Percentiles rank a stretch among this genome's conserved stretches.
Evolutionary conservation across 1,139 yeast species (phyloP).

Genomic region (Suhomyces anneliseae): DNA sequence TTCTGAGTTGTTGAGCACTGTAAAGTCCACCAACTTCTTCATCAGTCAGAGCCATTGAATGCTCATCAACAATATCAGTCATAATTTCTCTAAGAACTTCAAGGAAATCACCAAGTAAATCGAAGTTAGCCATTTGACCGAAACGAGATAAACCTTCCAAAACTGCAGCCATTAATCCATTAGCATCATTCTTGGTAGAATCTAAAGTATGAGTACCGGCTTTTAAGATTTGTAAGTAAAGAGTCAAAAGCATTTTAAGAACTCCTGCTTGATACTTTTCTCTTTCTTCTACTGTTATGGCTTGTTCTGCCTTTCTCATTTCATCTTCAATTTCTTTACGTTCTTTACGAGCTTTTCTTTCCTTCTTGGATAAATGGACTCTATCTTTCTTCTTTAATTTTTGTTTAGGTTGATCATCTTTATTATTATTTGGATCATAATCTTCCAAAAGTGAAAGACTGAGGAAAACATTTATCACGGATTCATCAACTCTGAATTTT

Average conservation of each 20-base stretch:
- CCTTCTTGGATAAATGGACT: slow-evolving; percentile 84
- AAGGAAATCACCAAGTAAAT: slow-evolving; percentile 85
- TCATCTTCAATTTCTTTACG: slow-evolving; percentile 86
- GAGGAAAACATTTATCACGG: slow-evolving; percentile 71
- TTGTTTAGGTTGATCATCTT: slow-evolving; percentile 37
- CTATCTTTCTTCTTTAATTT: slow-evolving; percentile 81
- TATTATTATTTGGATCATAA: slow-evolving; percentile 65
- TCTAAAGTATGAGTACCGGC: slow-evolving; percentile 32
- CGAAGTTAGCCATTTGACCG: slow-evolving; percentile 91
- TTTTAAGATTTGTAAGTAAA: slow-evolving; percentile 77
- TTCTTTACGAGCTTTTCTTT: slow-evolving; percentile 84
- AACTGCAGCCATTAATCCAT: slow-evolving; percentile 71
- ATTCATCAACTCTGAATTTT: slow-evolving; percentile 79
- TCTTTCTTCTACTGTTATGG: slow-evolving; percentile 83
- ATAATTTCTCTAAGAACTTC: slow-evolving; percentile 84
- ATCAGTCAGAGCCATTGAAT: slow-evolving; percentile 25
- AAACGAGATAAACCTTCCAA: slow-evolving; percentile 88
- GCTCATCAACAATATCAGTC: slow-evolving; percentile 42
- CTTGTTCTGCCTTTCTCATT: slow-evolving; percentile 80
- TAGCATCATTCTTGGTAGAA: slow-evolving; percentile 48
- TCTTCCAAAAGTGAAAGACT: slow-evolving; percentile 76
- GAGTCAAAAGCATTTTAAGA: slow-evolving; percentile 64
- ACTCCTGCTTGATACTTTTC: slow-evolving; percentile 85
- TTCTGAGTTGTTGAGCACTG: slow-evolving; percentile 51
- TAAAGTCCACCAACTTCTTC: slow-evolving; percentile 33